Base-by-base conservation (phyloP, 495 filamentous ascomycete species). In the Lasiosphaeria hispida region DNA sequence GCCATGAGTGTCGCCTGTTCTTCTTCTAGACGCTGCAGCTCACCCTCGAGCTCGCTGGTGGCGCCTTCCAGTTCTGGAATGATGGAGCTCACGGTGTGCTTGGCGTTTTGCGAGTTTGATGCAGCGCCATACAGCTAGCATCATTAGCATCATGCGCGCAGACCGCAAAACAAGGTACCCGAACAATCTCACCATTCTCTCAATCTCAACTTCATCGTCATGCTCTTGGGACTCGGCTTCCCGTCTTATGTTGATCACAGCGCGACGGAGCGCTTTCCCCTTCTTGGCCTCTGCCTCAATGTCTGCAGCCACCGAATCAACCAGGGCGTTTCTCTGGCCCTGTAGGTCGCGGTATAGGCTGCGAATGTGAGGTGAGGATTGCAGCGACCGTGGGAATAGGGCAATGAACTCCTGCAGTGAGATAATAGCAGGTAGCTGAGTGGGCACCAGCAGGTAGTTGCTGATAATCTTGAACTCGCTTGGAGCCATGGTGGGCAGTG, bases 261-360 rank as follows among this genome's bases (percentile, higher is more conserved):
- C 81, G 7, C 80, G 80, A 57, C 82, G 82, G 60, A 89, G 83
- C 14, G 70, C 77, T 60, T 84, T 81, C 36, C 88, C 87, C 49
- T 79, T 74, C 61, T 80, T 81, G 18, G 83, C 75, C 71, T 96
- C 88, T 7, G 72, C 68, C 38, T 82, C 80, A 61, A 96, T 90
- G 54, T 86, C 87, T 39, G 76, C 77, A 51, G 83, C 78, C 18
- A 95, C 84, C 10, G 74, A 71, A 61, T 91, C 86, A 58, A 87
- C 82, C 40, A 88, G 76, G 42, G 84, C 79, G 55, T 86, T 83
- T 14, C 91, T 82, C 57, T 87, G 80, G 45, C 84, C 79, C 62
- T 92, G 87, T 10, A 95, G 76, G 70, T 93, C 88, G 10, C 87
- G 82, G 63, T 94, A 96, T n/a, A 96, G 75, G 4, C 78, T 75